These are phyloP conservation scores for Andrographis paniculata DNA, from an alignment of 305 asterid genomes.

Conservation along the genomic window DNA sequence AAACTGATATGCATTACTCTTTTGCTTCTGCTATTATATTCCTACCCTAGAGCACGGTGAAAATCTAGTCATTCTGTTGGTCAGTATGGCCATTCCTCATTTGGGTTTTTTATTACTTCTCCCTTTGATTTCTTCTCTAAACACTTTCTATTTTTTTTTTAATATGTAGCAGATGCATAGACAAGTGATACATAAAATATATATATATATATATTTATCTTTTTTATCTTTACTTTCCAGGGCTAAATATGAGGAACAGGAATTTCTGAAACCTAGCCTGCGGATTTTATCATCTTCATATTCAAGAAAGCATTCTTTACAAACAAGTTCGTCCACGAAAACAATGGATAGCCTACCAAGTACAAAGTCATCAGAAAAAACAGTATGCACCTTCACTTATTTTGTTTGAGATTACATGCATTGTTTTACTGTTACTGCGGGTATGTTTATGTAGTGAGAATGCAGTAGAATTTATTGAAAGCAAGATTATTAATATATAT, in stretches of 20 bases:
- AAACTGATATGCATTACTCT: no score
- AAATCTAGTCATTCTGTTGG: background rate
- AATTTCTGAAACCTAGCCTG: constrained; percentile 87
- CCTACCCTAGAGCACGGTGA: background rate
- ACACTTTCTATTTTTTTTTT: background rate
- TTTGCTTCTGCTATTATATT: no score
- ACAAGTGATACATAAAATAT: background rate
- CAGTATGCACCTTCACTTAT: constrained; percentile 36
- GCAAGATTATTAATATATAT: no score
- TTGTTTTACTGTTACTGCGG: no score
- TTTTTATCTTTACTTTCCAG: constrained; percentile 26
- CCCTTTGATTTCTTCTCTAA: no score
- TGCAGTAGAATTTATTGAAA: no score
- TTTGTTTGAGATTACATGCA: background rate
- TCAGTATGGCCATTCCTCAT: background rate
- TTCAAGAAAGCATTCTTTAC: constrained; percentile 48
- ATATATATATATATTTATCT: background rate
- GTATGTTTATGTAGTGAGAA: no score
- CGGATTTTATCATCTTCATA: constrained; percentile 58
- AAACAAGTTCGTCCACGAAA: constrained; percentile 65
- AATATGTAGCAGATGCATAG: background rate
- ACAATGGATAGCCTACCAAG: constrained; percentile 50
- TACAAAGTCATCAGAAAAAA: constrained; percentile 45
- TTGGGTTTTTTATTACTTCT: background rate
- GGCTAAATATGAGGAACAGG: constrained; percentile 87